A percentile compares a stretch with the other conserved stretches of the same genome.
Evolutionary conservation across 177 flowering plant genomes (phyloP).

Genomic region (Vitis hybrid): DNA sequence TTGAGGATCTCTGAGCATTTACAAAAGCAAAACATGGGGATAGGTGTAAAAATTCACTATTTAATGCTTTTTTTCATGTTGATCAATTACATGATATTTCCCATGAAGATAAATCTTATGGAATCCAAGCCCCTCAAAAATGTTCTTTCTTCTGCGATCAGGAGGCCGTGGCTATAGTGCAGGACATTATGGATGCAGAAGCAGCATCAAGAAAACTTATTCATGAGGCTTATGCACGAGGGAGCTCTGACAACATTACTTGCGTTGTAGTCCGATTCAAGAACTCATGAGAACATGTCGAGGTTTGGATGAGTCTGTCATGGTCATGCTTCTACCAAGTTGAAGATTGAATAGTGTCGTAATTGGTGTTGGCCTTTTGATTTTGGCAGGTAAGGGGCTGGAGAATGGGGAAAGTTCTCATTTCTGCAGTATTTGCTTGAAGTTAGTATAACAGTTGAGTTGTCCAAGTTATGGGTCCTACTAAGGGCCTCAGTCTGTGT

Average conservation of each 20-base stretch:
- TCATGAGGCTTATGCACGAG: conserved; percentile 61
- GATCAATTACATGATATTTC: not conserved
- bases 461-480: too few species aligned
- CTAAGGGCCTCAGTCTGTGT: too few species aligned
- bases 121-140: not conserved
- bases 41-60: too few species aligned
- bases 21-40: too few species aligned
- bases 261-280: conserved; percentile 69
- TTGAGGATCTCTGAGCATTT: too few species aligned
- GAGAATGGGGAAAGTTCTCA: too few species aligned
- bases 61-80: not conserved
- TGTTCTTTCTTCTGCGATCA: conserved; percentile 21
- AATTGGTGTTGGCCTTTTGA: too few species aligned
- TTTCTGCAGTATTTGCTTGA: too few species aligned
- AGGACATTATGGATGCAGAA: conserved; percentile 54
- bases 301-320: not conserved
- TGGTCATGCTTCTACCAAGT: not conserved
- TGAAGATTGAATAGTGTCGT: too few species aligned
- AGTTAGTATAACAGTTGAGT: too few species aligned
- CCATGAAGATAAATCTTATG: not conserved
- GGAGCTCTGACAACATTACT: conserved; percentile 82
- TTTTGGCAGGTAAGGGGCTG: too few species aligned
- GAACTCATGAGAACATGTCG: conserved; percentile 8
- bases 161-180: conserved; percentile 74
- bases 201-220: conserved; percentile 63